Conservation (phyloP, 306 rosid genomes). For the Sphenostylis stenocarpa region DNA sequence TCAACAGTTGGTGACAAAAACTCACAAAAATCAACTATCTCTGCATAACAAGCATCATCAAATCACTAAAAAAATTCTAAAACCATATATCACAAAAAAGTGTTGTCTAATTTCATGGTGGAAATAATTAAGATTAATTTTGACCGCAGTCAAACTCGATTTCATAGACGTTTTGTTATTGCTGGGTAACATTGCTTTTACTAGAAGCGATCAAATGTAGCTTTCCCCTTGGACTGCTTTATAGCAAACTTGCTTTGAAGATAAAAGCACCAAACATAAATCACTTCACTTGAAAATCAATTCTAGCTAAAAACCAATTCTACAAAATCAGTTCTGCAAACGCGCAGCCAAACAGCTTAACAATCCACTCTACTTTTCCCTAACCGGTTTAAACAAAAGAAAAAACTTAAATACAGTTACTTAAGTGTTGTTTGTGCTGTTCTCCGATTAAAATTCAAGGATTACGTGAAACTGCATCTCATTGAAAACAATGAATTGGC, state of each 20-base stretch:
- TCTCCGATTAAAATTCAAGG: neutral
- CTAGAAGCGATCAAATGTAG: no score
- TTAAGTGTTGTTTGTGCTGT: neutral
- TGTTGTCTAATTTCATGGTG: neutral
- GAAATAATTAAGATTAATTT: no score
- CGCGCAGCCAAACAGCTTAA: no score
- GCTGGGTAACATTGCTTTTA: no score
- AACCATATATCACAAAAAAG: neutral
- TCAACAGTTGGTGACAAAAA: constrained; percentile 86
- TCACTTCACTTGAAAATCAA: no score
- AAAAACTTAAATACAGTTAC: neutral
- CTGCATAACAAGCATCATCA: constrained; percentile 38
- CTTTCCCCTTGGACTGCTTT: no score
- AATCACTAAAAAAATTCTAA: neutral
- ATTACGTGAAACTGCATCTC: neutral
- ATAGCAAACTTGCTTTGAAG: no score
- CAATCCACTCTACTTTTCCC: neutral
- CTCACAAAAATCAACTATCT: constrained; percentile 87
- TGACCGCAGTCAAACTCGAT: neutral
- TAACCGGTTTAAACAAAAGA: neutral
- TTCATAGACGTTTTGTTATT: no score
- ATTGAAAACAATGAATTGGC: no score
- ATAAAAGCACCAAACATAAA: no score
- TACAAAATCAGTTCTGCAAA: no score
- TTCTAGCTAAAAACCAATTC: no score